Base-by-base conservation (phyloP, 2,329 filamentous ascomycete species). In the Arachnopeziza araneosa region DNA sequence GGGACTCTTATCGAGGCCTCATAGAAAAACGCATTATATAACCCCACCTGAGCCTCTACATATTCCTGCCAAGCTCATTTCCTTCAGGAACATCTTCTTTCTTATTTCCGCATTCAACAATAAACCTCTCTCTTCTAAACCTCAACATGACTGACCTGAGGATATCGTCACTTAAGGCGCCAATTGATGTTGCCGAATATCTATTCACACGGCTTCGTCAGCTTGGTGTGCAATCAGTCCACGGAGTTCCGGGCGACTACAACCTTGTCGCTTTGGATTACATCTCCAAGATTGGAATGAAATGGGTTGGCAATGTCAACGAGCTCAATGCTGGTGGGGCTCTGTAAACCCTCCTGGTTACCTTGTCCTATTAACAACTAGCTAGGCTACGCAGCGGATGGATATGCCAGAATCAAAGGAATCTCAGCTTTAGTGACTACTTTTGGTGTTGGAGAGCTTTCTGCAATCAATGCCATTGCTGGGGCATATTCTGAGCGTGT, bases 361-460 rank as follows among this genome's bases (percentile, higher is more conserved):
- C 12, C 24, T 36, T 21, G 44, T 14, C 32, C 30, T 24, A 10
- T 54, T 61, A 23, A 60, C 26, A 26, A 6, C 7, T 24, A 17
- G 60, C 24, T 69, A 83, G 87, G 86, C 21, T 92, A 92, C 69
- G 88, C 89, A 26, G 87, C 89, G n/a, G 89, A 92, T 75, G 89
- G 89, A 24, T 92, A 92, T 71, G 88, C 88, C 59, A 82, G 89
- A 64, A 81, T 90, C 61, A 88, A 88, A 59, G 86, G 87, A 51
- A 85, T 91, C 36, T 81, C 82, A 4, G 88, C 88, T 30, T 74
- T 92, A 54, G 75, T 92, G 66, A 92, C 89, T 50, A 91, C 89
- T 0, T 91, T 91, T 64, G 89, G 89, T 56, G 88, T 91, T 4
- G 89, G 85, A 56, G 85, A 88, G 71, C 79, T 88, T n/a, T 90